Evolutionary conservation across 2,329 filamentous ascomycete species (phyloP).

Genomic region (Trichoderma afroharzianum): DNA sequence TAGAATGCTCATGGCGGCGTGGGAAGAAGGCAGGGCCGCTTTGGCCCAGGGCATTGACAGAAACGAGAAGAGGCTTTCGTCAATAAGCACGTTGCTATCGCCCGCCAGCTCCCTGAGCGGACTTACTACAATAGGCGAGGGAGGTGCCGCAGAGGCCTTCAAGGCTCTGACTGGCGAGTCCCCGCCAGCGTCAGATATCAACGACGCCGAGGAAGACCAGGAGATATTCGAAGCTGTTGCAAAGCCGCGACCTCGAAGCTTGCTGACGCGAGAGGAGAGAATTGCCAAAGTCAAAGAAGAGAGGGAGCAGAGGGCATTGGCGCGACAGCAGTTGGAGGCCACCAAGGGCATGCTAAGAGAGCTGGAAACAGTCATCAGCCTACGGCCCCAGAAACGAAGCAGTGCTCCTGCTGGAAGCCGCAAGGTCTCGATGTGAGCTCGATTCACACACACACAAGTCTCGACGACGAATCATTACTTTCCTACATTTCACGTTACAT

Average conservation of each 20-base stretch:
- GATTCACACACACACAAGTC: slow-evolving; percentile 2
- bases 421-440: slow-evolving; percentile 42
- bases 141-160: slow-evolving; percentile 58
- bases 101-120: slow-evolving; percentile 64
- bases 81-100: slow-evolving; percentile 57
- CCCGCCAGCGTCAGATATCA: slow-evolving; percentile 49
- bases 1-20: slow-evolving; percentile 73
- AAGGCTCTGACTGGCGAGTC: slow-evolving; percentile 73
- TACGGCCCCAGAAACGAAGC: slow-evolving; percentile 40
- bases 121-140: slow-evolving; percentile 58
- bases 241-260: slow-evolving; percentile 62
- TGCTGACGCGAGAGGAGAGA: slow-evolving; percentile 79
- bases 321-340: slow-evolving; percentile 72
- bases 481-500: not conserved
- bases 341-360: slow-evolving; percentile 89
- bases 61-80: slow-evolving; percentile 67
- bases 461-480: not conserved
- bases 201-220: slow-evolving; percentile 61
- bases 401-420: slow-evolving; percentile 36
- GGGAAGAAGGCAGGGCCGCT: slow-evolving; percentile 83
- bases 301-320: slow-evolving; percentile 66
- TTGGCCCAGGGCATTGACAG: slow-evolving; percentile 78
- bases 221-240: slow-evolving; percentile 93
- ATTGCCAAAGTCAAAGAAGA: slow-evolving; percentile 87
- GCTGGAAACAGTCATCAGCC: slow-evolving; percentile 80